phyloP scores from a whole-genome alignment of 352 stramenopile genomes.

The Globisporangium canariense region DNA sequence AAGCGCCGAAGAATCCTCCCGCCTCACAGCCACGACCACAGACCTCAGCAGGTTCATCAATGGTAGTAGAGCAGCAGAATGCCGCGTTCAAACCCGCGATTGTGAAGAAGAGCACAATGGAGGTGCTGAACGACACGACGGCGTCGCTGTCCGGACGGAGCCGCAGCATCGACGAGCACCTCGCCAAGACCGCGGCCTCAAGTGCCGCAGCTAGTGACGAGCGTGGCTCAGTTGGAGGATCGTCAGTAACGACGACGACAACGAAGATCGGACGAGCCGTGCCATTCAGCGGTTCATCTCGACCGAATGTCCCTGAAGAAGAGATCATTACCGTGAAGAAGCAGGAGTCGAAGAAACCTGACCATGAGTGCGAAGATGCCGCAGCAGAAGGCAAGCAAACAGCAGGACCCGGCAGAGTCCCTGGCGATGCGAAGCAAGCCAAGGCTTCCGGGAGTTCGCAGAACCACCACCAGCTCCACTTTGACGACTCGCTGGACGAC shows the following conservation, averaged over 20 bases:
- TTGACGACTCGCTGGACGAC: slow-evolving; percentile 71
- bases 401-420: neutral
- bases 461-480: slow-evolving; percentile 18
- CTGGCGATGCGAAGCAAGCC: slow-evolving; percentile 13
- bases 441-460: slow-evolving; percentile 14
- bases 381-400: neutral
- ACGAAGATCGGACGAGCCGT: slow-evolving; percentile 44
- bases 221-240: neutral
- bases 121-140: slow-evolving; percentile 66
- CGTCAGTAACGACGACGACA: neutral
- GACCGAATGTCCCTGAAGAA: slow-evolving; percentile 61
- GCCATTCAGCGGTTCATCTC: slow-evolving; percentile 46
- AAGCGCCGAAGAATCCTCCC: slow-evolving; percentile 13
- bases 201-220: neutral
- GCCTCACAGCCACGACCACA: neutral
- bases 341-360: slow-evolving; percentile 33
- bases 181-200: neutral
- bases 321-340: slow-evolving; percentile 73
- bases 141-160: slow-evolving; percentile 31
- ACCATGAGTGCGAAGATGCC: slow-evolving; percentile 21
- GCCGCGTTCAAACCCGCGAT: slow-evolving; percentile 19
- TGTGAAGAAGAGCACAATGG: slow-evolving; percentile 62
- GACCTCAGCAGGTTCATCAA: neutral
- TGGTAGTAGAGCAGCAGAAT: neutral
- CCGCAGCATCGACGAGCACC: slow-evolving; percentile 21